These are phyloP conservation scores for Stenogyne calaminthoides DNA, from an alignment of 305 asterid species.

Conservation along the genomic window DNA sequence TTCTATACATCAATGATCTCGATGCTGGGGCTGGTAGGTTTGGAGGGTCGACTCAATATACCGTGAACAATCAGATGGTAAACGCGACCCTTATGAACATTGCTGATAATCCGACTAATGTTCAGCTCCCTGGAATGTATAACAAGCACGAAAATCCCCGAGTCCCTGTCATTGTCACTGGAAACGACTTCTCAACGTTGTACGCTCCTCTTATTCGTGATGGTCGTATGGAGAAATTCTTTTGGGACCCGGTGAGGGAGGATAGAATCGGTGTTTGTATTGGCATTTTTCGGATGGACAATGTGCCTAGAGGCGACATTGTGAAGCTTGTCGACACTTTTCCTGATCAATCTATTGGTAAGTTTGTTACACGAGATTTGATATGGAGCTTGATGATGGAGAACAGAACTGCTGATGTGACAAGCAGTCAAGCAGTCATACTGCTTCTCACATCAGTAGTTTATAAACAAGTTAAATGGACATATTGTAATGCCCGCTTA, in stretches of 20 bases:
- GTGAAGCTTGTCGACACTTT: slow-evolving; percentile 68
- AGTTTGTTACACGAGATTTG: background rate
- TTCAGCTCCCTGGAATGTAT: slow-evolving; percentile 93
- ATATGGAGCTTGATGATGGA: background rate
- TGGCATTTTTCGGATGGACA: slow-evolving; percentile 71
- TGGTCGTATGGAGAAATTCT: slow-evolving; percentile 91
- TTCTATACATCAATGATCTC: slow-evolving; percentile 86
- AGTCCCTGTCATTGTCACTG: slow-evolving; percentile 75
- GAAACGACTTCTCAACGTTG: slow-evolving; percentile 84
- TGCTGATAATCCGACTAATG: slow-evolving; percentile 85
- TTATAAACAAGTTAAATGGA: background rate
- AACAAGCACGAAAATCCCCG: slow-evolving; percentile 80
- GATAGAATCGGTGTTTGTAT: slow-evolving; percentile 77
- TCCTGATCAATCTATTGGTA: slow-evolving; percentile 91
- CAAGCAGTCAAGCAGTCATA: background rate
- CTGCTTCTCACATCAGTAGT: background rate
- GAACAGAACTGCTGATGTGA: background rate
- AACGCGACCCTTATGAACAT: slow-evolving; percentile 94
- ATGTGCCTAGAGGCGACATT: slow-evolving; percentile 44
- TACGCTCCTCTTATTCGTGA: slow-evolving; percentile 94
- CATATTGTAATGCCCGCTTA: background rate
- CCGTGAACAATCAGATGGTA: slow-evolving; percentile 94
- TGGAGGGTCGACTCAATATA: slow-evolving; percentile 85
- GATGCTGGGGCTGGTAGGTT: slow-evolving; percentile 92
- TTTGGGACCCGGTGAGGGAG: slow-evolving; percentile 85